Evolutionary conservation across 805 yeast genomes (phyloP).

Genomic region (Candida taoyuanica): DNA sequence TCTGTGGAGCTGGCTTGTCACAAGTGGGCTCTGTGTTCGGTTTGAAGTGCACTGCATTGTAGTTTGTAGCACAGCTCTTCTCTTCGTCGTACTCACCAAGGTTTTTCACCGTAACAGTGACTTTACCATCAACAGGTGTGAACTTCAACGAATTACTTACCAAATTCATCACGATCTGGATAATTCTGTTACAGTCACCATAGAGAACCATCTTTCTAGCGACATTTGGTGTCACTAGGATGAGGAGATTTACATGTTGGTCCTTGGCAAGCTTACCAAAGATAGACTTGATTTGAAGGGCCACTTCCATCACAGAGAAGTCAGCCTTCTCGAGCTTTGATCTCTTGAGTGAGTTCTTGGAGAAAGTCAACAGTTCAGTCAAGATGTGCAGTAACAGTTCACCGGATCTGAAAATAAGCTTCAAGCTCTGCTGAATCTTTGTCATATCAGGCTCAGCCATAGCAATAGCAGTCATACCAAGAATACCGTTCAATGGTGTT

Average conservation of each 20-base stretch:
- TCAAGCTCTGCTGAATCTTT: slow-evolving; percentile 69
- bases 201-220: slow-evolving; percentile 59
- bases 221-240: slow-evolving; percentile 57
- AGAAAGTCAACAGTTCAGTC: slow-evolving; percentile 86
- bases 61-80: slow-evolving; percentile 38
- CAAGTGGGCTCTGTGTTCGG: slow-evolving; percentile 1
- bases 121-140: slow-evolving; percentile 85
- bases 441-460: slow-evolving; percentile 75
- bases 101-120: slow-evolving; percentile 56
- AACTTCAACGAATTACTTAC: slow-evolving; percentile 89
- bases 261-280: slow-evolving; percentile 77
- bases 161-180: slow-evolving; percentile 88
- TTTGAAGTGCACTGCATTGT: slow-evolving; percentile 43
- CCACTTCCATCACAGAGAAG: slow-evolving; percentile 75
- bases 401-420: slow-evolving; percentile 85
- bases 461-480: slow-evolving; percentile 93
- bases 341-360: slow-evolving; percentile 84
- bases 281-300: slow-evolving; percentile 79
- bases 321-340: slow-evolving; percentile 79
- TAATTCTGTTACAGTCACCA: slow-evolving; percentile 88
- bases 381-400: slow-evolving; percentile 83
- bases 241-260: slow-evolving; percentile 63
- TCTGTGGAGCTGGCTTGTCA: slow-evolving; percentile 2
- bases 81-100: slow-evolving; percentile 66
- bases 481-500: slow-evolving; percentile 92